These are phyloP conservation scores for Cercospora sp. DNA, from an alignment of 2,329 filamentous ascomycete genomes.

Conservation along the genomic window DNA sequence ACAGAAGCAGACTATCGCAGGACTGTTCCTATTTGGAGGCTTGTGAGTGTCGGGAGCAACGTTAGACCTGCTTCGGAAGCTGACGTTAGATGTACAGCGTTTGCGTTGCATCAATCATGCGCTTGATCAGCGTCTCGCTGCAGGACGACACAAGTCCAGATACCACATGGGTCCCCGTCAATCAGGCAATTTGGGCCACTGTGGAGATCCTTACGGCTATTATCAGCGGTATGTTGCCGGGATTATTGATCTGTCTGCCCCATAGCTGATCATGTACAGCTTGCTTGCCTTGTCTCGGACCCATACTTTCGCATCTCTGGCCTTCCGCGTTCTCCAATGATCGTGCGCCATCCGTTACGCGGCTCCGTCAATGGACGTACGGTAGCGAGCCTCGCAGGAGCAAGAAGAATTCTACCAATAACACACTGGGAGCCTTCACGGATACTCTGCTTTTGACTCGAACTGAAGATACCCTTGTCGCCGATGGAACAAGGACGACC, in stretches of 20 bases:
- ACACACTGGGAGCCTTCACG: neutral
- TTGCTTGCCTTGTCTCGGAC: neutral
- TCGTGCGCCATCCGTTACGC: neutral
- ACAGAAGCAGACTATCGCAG: neutral
- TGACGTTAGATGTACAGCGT: neutral
- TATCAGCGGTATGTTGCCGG: neutral
- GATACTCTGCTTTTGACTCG: neutral
- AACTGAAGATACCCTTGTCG: neutral
- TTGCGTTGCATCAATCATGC: neutral
- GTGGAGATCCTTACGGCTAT: neutral
- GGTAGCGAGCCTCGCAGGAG: neutral
- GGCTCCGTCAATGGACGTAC: neutral
- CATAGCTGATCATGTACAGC: neutral
- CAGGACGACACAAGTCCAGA: neutral
- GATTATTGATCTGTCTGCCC: neutral
- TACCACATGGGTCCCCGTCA: neutral
- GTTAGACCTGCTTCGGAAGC: neutral
- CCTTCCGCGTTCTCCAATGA: neutral
- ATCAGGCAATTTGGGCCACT: neutral
- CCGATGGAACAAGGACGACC: neutral
- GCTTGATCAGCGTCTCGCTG: neutral
- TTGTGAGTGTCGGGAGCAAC: neutral
- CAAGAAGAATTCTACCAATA: neutral
- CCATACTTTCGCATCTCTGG: neutral
- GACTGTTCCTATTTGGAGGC: neutral